phyloP scores from a whole-genome alignment of 495 filamentous ascomycete species.

The Aspergillus asperescens region DNA sequence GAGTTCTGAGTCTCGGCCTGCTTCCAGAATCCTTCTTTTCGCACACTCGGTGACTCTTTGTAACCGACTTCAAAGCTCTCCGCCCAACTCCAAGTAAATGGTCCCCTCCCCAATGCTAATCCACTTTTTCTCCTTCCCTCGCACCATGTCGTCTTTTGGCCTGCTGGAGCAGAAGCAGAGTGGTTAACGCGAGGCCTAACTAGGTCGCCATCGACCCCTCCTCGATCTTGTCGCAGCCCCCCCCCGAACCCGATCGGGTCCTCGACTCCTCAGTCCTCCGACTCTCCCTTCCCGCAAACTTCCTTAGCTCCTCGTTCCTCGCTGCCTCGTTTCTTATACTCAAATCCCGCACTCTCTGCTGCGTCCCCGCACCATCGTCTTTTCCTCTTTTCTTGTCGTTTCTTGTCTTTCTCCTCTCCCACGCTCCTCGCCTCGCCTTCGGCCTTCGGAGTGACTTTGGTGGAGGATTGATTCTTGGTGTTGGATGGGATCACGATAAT shows the following conservation, averaged over 20 bases:
- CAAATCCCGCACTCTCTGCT: conserved; percentile 8
- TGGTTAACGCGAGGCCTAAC: neutral
- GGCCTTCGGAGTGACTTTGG: conserved; percentile 11
- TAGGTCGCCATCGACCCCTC: conserved; percentile 4
- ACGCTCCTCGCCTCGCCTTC: neutral
- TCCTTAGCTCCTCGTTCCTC: conserved; percentile 37
- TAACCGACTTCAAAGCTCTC: too few species aligned
- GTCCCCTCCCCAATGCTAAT: neutral
- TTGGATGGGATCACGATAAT: conserved; percentile 45
- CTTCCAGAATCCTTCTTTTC: too few species aligned
- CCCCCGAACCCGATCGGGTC: conserved; percentile 28
- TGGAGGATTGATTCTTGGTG: conserved; percentile 19
- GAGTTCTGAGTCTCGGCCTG: too few species aligned
- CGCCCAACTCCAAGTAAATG: too few species aligned
- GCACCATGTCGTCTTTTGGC: neutral
- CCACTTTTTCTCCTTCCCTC: neutral
- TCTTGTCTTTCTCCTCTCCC: neutral
- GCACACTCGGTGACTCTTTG: too few species aligned
- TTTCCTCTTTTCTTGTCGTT: conserved; percentile 8
- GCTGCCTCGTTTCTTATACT: conserved; percentile 11
- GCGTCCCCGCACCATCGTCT: conserved; percentile 8
- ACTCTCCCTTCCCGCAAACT: conserved; percentile 39
- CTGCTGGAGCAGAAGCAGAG: neutral
- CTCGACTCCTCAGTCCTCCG: too few species aligned
- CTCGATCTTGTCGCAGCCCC: conserved; percentile 4